Evolutionary conservation across 2,329 filamentous ascomycete genomes (phyloP), one percentile per base, ranked within the genome.

Genomic region (Aspergillus proliferans): DNA sequence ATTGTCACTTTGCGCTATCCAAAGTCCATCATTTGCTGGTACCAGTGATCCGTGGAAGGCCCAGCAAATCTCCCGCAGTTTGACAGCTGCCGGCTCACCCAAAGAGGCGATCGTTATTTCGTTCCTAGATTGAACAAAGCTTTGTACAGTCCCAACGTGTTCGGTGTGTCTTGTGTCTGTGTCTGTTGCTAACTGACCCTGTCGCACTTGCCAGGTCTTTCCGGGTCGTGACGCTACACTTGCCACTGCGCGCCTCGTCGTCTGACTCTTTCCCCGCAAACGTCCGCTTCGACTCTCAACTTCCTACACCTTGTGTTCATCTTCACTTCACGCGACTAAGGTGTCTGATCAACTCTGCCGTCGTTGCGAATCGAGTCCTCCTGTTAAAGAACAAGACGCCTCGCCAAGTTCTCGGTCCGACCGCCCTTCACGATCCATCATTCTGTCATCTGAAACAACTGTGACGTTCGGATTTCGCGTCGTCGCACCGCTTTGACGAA

Each of bases 1-100:
- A 6, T 30, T 30, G 26, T 12, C 9, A 12, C 26, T 12, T 12
- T 30, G 26, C 9, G 10, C 26, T 30, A 30, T 30, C 26, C 26
- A 30, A 30, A 30, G 26, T 30, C 26, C 26, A 30, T 10, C 15
- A 40, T 3, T 10, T 21, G 7, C 52, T 53, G 56, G 56, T 53
- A 50, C 52, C 56, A 51, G 38, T 41, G 60, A 64, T 55, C 63
- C 63, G 62, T 65, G 63, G 63, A 59, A 62, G 49, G 34, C 51
- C 49, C 55, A 61, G 61, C 50, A 49, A 60, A 63, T 65, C 63
- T 65, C 62, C 63, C 63, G 63, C 60, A 57, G 47, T 61, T 61
- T 61, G 61, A 64, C 60, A 60, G 60, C 62, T 52, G 51, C 47
- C 60, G 60, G 61, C 60, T 64, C 59, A 53, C 51, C 57, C 59